A percentile compares a stretch with the other conserved stretches of the same genome.
These are phyloP conservation scores for Arthroderma sp. DNA, from an alignment of 2,329 filamentous ascomycete genomes.

Conservation along the genomic window DNA sequence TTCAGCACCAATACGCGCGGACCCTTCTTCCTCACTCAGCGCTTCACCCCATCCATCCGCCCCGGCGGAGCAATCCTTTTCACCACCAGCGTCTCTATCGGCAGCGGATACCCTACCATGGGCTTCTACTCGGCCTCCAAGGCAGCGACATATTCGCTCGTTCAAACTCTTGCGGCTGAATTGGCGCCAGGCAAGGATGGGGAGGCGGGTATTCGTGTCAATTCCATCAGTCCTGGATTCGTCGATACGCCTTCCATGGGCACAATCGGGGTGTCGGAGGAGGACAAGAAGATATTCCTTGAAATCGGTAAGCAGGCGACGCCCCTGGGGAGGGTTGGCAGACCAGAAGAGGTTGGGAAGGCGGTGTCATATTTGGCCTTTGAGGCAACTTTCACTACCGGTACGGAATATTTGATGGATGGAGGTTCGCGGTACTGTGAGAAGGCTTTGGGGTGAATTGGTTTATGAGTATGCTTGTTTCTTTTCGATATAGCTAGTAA, in stretches of 20 bases:
- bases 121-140: conserved; percentile 10
- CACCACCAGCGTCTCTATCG: conserved; percentile 7
- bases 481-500: too few relatives aligned
- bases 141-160: conserved; percentile 7
- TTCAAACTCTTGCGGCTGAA: conserved; percentile 9
- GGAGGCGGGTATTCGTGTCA: conserved; percentile 7
- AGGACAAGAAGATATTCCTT: neutral
- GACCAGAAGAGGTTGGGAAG: conserved; percentile 9
- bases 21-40: conserved; percentile 7
- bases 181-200: conserved; percentile 1
- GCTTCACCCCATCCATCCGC: conserved; percentile 3
- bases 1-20: conserved; percentile 10
- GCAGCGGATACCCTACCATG: conserved; percentile 6
- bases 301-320: conserved; percentile 3
- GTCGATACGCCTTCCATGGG: conserved; percentile 9
- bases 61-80: conserved; percentile 9
- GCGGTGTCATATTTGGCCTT: conserved; percentile 8
- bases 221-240: conserved; percentile 8
- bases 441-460: too few relatives aligned
- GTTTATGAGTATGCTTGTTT: too few relatives aligned
- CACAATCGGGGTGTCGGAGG: conserved; percentile 4
- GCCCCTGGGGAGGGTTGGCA: conserved; percentile 7
- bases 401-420: conserved; percentile 9
- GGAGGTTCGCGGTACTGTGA: conserved; percentile 5
- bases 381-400: conserved; percentile 11